Conservation (phyloP, 768 basidiomycete species). For the Cubamyces lactineus region DNA sequence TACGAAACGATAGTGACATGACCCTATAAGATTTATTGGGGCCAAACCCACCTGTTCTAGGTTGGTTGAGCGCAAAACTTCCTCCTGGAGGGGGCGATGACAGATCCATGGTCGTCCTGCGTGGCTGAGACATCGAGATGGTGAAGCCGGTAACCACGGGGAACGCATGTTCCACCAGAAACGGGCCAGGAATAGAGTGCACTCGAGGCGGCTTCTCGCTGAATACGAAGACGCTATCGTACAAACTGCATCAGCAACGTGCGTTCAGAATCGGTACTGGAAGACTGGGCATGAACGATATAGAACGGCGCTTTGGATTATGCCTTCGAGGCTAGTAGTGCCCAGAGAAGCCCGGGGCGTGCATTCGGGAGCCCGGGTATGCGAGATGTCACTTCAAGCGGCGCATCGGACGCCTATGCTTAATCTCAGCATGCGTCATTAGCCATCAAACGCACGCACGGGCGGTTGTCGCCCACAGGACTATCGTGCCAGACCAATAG, state of each 20-base stretch:
- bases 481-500: too few species aligned
- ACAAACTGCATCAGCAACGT: background rate
- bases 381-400: too few species aligned
- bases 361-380: too few species aligned
- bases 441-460: too few species aligned
- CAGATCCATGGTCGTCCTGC: conserved; percentile 42
- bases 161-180: conserved; percentile 53
- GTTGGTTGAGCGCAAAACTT: conserved; percentile 34
- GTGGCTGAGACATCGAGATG: conserved; percentile 60
- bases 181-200: conserved; percentile 33
- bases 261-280: background rate
- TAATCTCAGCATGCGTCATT: too few species aligned
- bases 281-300: too few species aligned
- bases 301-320: too few species aligned
- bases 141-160: conserved; percentile 60
- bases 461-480: too few species aligned
- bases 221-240: conserved; percentile 52
- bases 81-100: conserved; percentile 29
- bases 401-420: too few species aligned
- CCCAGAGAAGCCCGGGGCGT: too few species aligned
- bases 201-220: conserved; percentile 37
- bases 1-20: too few species aligned
- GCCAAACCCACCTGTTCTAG: conserved; percentile 44
- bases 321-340: too few species aligned
- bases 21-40: background rate